These are phyloP conservation scores for Nevesoporus exiguus DNA, from an alignment of 768 basidiomycete genomes.

Conservation along the genomic window DNA sequence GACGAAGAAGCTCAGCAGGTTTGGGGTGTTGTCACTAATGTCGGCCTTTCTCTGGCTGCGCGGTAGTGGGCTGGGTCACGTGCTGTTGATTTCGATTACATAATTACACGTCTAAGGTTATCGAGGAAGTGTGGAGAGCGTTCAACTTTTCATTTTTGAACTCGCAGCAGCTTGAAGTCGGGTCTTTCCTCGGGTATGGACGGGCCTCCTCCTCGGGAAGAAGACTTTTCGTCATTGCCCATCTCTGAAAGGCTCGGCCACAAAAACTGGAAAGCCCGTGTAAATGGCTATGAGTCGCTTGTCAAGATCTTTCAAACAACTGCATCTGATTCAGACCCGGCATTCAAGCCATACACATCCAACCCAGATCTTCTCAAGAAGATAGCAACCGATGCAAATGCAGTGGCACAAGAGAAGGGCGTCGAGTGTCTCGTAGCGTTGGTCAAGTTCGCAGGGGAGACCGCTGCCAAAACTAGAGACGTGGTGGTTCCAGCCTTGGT, in stretches of 20 bases:
- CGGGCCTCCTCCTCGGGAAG: conserved; percentile 87
- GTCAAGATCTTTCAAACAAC: conserved; percentile 85
- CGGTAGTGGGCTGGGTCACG: conserved; percentile 26
- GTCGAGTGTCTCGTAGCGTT: conserved; percentile 84
- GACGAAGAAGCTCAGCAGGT: conserved; percentile 55
- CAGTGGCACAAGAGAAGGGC: conserved; percentile 97
- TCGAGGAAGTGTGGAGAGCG: conserved; percentile 7
- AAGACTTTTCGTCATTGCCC: conserved; percentile 82
- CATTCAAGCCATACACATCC: conserved; percentile 85
- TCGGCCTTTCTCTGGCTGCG: conserved; percentile 54
- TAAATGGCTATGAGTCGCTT: conserved; percentile 87
- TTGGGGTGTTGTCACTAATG: conserved; percentile 53
- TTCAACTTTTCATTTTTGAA: conserved; percentile 10
- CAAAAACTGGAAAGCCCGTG: conserved; percentile 99
- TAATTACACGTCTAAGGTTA: conserved; percentile 15
- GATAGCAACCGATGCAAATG: conserved; percentile 87
- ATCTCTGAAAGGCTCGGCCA: conserved; percentile 80
- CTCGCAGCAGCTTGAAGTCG: conserved; percentile 11
- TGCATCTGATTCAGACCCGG: conserved; percentile 89
- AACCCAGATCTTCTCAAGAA: conserved; percentile 79
- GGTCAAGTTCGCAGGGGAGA: conserved; percentile 90
- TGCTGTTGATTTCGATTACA: conserved; percentile 21
- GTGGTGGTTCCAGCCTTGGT: conserved; percentile 86
- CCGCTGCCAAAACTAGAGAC: conserved; percentile 74
- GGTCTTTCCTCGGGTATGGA: conserved; percentile 55